Conservation (phyloP, 345 rosid species). For the Salix brachista region DNA sequence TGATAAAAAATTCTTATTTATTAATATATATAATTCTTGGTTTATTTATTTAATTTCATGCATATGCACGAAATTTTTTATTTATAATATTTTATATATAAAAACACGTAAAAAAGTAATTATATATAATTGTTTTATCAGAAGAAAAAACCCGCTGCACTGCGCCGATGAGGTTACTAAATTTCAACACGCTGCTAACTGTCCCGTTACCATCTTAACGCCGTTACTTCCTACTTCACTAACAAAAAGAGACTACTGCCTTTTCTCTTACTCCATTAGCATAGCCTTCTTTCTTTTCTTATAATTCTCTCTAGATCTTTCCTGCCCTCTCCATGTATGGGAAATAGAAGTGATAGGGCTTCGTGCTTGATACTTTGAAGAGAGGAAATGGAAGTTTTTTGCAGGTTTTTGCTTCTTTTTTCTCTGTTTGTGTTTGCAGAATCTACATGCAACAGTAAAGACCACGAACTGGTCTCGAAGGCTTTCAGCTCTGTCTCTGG, state of each 20-base stretch:
- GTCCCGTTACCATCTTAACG: slow-evolving; percentile 1
- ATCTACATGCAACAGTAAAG: slow-evolving; percentile 42
- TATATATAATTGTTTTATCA: too few relatives aligned
- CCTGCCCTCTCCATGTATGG: slow-evolving; percentile 16
- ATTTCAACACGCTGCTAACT: background rate
- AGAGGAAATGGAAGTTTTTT: slow-evolving; percentile 23
- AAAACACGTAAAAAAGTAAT: too few relatives aligned
- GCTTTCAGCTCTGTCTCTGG: slow-evolving; percentile 66
- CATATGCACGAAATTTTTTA: too few relatives aligned
- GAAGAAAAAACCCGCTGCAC: too few relatives aligned
- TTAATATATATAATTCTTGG: too few relatives aligned
- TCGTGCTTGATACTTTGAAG: background rate
- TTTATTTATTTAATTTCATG: too few relatives aligned
- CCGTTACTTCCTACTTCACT: slow-evolving; percentile 17
- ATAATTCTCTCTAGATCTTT: background rate
- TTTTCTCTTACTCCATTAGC: too few relatives aligned
- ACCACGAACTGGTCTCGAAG: slow-evolving; percentile 39
- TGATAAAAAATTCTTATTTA: too few relatives aligned
- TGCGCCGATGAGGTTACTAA: too few relatives aligned
- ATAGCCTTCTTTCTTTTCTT: background rate
- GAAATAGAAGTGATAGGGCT: background rate
- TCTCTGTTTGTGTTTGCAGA: slow-evolving; percentile 38
- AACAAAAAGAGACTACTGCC: too few relatives aligned
- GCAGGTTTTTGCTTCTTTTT: slow-evolving; percentile 32
- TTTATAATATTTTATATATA: too few relatives aligned